Conservation (phyloP, 805 yeast species). For the Cyberlindnera euphorbiae region DNA sequence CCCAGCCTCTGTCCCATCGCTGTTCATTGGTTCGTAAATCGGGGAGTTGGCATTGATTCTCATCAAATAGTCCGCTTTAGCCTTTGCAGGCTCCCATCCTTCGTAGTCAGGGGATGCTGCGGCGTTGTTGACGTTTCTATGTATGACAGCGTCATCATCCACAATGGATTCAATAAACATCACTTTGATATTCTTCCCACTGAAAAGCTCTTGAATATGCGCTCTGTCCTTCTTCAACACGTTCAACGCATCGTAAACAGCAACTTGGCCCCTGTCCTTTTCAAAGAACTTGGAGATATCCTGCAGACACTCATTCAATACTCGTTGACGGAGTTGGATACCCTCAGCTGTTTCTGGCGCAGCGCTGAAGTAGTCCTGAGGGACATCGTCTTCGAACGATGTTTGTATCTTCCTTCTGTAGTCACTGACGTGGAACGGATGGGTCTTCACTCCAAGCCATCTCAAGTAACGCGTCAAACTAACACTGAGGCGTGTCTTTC, state of each 20-base stretch:
- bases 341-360: slow-evolving; percentile 45
- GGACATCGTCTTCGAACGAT: slow-evolving; percentile 41
- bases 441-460: slow-evolving; percentile 94
- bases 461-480: slow-evolving; percentile 86
- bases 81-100: slow-evolving; percentile 69
- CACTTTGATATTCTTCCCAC: slow-evolving; percentile 60
- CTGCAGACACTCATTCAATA: slow-evolving; percentile 57
- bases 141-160: slow-evolving; percentile 63
- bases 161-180: slow-evolving; percentile 85
- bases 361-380: slow-evolving; percentile 67
- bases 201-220: slow-evolving; percentile 50
- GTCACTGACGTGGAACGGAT: slow-evolving; percentile 88
- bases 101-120: slow-evolving; percentile 81
- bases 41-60: slow-evolving; percentile 66
- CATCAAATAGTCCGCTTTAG: slow-evolving; percentile 70
- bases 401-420: slow-evolving; percentile 56
- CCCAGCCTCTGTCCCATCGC: slow-evolving; percentile 37
- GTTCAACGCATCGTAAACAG: slow-evolving; percentile 93
- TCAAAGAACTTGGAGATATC: slow-evolving; percentile 72
- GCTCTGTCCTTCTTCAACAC: slow-evolving; percentile 67
- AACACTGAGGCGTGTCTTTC: slow-evolving; percentile 90
- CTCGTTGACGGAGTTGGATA: slow-evolving; percentile 46
- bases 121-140: slow-evolving; percentile 79
- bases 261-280: slow-evolving; percentile 84
- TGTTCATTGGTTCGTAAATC: slow-evolving; percentile 66